phyloP scores from a whole-genome alignment of 208 protist species.

The Trypanosoma lewisi region DNA sequence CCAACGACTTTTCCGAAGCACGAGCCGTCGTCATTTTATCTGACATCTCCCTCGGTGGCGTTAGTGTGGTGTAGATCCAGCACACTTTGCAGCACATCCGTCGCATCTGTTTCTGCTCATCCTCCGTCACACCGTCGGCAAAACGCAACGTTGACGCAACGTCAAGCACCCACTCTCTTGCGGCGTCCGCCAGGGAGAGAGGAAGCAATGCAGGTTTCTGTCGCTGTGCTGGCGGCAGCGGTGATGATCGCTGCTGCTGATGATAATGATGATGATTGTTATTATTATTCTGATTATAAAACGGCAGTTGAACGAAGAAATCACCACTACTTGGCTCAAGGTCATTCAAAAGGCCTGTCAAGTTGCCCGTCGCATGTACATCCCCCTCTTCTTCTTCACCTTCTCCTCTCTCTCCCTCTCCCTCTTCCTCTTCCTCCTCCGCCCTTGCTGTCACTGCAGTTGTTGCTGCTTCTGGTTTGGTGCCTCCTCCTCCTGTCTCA shows the following conservation, averaged over 20 bases:
- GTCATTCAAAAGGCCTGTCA: too few relatives aligned
- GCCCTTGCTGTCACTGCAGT: too few relatives aligned
- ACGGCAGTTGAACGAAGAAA: too few relatives aligned
- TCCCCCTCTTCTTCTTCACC: neutral
- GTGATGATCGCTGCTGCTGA: neutral
- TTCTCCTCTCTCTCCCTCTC: too few relatives aligned
- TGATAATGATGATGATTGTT: too few relatives aligned
- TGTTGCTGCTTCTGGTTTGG: too few relatives aligned
- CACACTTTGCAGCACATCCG: constrained; percentile 36
- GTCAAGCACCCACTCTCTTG: constrained; percentile 34
- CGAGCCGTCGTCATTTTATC: too few relatives aligned
- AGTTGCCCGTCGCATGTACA: too few relatives aligned
- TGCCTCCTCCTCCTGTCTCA: too few relatives aligned
- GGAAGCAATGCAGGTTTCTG: neutral
- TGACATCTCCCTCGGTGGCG: neutral
- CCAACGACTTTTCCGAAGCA: constrained; percentile 1
- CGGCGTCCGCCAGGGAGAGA: constrained; percentile 23
- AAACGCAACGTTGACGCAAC: constrained; percentile 34
- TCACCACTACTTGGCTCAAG: too few relatives aligned
- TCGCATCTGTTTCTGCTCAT: constrained; percentile 34
- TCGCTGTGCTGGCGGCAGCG: neutral
- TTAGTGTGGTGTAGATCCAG: constrained; percentile 44
- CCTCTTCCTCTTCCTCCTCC: too few relatives aligned
- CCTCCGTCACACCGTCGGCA: constrained; percentile 10
- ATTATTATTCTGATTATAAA: too few relatives aligned